These are phyloP conservation scores for Blastomyces parvus DNA, from an alignment of 2,329 filamentous ascomycete genomes.

Conservation along the genomic window DNA sequence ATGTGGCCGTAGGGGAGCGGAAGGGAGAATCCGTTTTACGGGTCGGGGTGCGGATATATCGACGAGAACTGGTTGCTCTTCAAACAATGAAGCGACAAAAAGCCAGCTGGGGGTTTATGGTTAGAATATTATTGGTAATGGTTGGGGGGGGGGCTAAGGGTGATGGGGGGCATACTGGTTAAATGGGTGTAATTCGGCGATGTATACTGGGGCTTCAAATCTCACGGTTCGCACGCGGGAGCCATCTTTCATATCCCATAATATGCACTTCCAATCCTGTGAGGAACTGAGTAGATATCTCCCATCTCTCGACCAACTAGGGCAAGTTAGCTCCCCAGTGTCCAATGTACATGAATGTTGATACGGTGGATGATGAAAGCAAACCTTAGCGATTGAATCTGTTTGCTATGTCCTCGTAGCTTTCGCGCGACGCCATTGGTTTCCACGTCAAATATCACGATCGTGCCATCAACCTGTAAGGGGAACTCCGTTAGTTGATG, in stretches of 20 bases:
- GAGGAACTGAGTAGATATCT: slow-evolving; percentile 85
- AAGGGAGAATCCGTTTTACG: slow-evolving; percentile 68
- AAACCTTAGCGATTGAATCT: slow-evolving; percentile 75
- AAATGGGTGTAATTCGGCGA: slow-evolving; percentile 85
- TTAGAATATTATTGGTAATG: slow-evolving; percentile 1
- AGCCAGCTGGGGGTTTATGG: slow-evolving; percentile 49
- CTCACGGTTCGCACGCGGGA: slow-evolving; percentile 70
- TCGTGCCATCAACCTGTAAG: slow-evolving; percentile 65
- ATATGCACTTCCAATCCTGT: slow-evolving; percentile 90
- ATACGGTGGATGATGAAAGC: not conserved
- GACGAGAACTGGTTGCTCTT: slow-evolving; percentile 82
- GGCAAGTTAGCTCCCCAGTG: slow-evolving; percentile 5
- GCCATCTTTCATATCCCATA: slow-evolving; percentile 81
- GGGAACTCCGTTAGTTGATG: slow-evolving; percentile 10
- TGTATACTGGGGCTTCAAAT: slow-evolving; percentile 89
- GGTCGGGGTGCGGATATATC: slow-evolving; percentile 63
- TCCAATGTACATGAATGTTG: not conserved
- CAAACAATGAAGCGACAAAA: slow-evolving; percentile 86
- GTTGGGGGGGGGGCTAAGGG: too few relatives aligned
- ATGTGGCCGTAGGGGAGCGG: slow-evolving; percentile 65
- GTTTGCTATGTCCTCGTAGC: slow-evolving; percentile 81
- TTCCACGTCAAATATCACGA: slow-evolving; percentile 94
- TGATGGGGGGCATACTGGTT: slow-evolving; percentile 77
- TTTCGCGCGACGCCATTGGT: slow-evolving; percentile 95
- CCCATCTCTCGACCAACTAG: slow-evolving; percentile 81